phyloP scores from a whole-genome alignment of 2,329 filamentous ascomycete species.

The Ascochyta viciae-villosae region DNA sequence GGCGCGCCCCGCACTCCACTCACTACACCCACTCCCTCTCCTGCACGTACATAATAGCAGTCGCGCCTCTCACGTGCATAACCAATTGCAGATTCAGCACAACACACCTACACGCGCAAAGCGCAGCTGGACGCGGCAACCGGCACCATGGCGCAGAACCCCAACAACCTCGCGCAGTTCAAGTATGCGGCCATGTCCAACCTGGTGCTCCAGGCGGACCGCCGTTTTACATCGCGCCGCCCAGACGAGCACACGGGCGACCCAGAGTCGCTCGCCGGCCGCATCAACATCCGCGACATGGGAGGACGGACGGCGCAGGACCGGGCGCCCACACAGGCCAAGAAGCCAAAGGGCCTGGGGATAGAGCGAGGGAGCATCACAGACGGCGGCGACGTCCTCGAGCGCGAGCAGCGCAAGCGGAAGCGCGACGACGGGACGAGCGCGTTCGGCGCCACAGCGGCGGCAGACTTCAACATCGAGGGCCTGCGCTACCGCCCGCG shows the following conservation, averaged over 20 bases:
- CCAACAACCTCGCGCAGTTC: conserved; percentile 86
- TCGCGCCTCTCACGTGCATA: conserved; percentile 4
- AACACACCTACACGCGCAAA: conserved; percentile 23
- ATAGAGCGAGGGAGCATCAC: conserved; percentile 77
- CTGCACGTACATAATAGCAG: conserved; percentile 19
- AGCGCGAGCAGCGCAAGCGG: conserved; percentile 84
- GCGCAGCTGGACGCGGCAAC: conserved; percentile 26
- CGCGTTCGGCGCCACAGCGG: conserved; percentile 74
- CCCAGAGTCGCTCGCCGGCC: conserved; percentile 93
- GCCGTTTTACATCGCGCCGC: conserved; percentile 89
- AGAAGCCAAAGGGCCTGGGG: conserved; percentile 72
- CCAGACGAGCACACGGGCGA: conserved; percentile 96
- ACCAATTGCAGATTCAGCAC: too few species aligned
- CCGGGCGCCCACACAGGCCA: conserved; percentile 75
- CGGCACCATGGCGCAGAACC: conserved; percentile 36
- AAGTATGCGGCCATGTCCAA: conserved; percentile 99
- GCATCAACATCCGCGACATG: conserved; percentile 95
- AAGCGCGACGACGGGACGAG: conserved; percentile 73
- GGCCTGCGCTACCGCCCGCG: conserved; percentile 90
- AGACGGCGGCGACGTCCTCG: conserved; percentile 83
- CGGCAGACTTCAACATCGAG: conserved; percentile 84
- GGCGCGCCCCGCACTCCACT: conserved; percentile 27
- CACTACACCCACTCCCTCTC: background rate
- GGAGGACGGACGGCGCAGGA: conserved; percentile 83
- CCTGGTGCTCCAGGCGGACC: conserved; percentile 99